A percentile compares a stretch with the other conserved stretches of the same genome.
Conservation (phyloP, 164 flowering plant genomes). For the Kingdonia uniflora region DNA sequence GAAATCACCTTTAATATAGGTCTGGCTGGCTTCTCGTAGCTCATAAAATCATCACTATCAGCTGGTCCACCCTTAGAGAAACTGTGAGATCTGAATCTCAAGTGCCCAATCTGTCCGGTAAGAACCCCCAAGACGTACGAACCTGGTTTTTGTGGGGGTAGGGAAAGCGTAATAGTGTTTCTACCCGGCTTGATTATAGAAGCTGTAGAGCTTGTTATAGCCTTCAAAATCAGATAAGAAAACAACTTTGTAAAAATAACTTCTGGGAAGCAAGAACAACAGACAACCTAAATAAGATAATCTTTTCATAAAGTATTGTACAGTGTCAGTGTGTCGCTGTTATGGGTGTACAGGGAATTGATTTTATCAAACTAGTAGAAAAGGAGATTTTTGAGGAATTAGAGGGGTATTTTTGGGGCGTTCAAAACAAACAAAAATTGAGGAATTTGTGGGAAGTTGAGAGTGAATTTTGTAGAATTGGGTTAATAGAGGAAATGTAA, state of each 20-base stretch:
- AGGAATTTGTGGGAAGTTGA: too few species aligned
- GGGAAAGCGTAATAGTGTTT: conserved; percentile 54
- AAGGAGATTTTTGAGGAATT: too few species aligned
- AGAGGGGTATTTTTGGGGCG: too few species aligned
- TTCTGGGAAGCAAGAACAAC: background rate
- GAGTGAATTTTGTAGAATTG: too few species aligned
- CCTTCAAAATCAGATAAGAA: conserved; percentile 36
- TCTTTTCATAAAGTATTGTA: too few species aligned
- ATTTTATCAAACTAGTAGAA: too few species aligned
- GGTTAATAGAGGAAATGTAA: too few species aligned
- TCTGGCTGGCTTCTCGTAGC: conserved; percentile 88
- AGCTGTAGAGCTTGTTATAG: conserved; percentile 55
- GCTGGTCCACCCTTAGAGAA: conserved; percentile 89
- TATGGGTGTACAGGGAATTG: too few species aligned
- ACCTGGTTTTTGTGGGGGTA: conserved; percentile 94
- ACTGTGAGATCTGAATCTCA: conserved; percentile 92
- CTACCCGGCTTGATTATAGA: conserved; percentile 66
- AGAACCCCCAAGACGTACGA: conserved; percentile 93
- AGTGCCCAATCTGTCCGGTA: conserved; percentile 89
- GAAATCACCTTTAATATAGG: conserved; percentile 74
- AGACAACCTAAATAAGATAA: too few species aligned
- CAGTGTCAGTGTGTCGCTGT: too few species aligned
- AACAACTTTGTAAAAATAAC: conserved; percentile 3
- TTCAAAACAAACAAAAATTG: too few species aligned
- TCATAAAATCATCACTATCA: conserved; percentile 96